These are phyloP conservation scores for Suhomyces ambrosiae DNA, from an alignment of 1,139 yeast species.

Conservation along the genomic window DNA sequence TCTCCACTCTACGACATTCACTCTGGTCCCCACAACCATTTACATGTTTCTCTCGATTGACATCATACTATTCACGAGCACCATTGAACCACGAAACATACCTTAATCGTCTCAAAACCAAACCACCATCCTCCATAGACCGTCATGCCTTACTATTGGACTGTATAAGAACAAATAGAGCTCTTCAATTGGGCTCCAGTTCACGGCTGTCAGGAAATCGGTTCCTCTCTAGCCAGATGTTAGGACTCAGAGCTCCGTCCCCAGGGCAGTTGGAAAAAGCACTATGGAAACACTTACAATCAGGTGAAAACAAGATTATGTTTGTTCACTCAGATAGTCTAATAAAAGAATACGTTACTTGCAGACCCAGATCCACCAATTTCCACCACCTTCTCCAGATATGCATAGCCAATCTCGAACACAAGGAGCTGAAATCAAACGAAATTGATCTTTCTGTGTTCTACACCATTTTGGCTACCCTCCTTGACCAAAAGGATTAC, in stretches of 20 bases:
- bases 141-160: conserved; percentile 19
- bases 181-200: conserved; percentile 17
- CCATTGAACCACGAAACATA: conserved; percentile 36
- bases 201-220: background rate
- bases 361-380: conserved; percentile 27
- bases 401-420: conserved; percentile 9
- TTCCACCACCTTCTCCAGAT: conserved; percentile 21
- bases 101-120: conserved; percentile 18
- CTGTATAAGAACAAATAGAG: conserved; percentile 28
- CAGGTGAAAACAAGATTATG: background rate
- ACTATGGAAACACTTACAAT: conserved; percentile 9
- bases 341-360: conserved; percentile 22
- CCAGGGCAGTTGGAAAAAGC: conserved; percentile 10
- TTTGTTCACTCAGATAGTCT: conserved; percentile 1
- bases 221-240: background rate
- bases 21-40: background rate
- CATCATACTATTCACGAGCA: conserved; percentile 12
- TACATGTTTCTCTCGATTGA: background rate
- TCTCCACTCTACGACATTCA: too few species aligned
- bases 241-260: conserved; percentile 7
- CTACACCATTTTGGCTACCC: conserved; percentile 21
- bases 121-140: conserved; percentile 11
- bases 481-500: conserved; percentile 39
- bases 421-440: background rate
- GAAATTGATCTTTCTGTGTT: conserved; percentile 12